phyloP scores from a whole-genome alignment of 148 eudicot genomes.

The Vaccinium vitisidaea region DNA sequence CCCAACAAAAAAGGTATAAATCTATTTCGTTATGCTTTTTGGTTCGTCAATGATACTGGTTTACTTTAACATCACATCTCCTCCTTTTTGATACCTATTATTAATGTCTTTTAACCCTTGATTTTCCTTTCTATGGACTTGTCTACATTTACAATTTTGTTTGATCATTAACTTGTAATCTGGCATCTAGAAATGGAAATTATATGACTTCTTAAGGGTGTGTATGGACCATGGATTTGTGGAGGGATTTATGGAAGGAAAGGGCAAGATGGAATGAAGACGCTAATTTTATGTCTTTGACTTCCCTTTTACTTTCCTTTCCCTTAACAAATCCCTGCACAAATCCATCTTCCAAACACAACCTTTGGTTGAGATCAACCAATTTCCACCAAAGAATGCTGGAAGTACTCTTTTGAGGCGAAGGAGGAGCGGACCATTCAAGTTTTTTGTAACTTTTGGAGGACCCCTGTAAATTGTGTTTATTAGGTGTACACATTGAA shows the following conservation, averaged over 20 bases:
- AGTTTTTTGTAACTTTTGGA: background rate
- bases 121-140: background rate
- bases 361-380: slow-evolving; percentile 2
- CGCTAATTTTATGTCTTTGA: background rate
- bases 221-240: slow-evolving; percentile 30
- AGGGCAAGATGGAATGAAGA: background rate
- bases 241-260: slow-evolving; percentile 1
- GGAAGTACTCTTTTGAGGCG: background rate
- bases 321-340: background rate
- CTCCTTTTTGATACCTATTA: slow-evolving; percentile 1
- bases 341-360: background rate
- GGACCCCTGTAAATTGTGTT: background rate
- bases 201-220: background rate
- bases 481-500: background rate
- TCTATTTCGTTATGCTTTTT: background rate
- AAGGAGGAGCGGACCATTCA: background rate
- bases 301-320: background rate
- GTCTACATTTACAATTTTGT: background rate
- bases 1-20: slow-evolving; percentile 66
- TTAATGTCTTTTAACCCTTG: background rate
- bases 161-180: background rate
- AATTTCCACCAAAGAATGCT: background rate
- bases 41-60: background rate
- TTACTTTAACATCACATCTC: background rate
- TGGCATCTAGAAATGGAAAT: background rate